phyloP scores from a whole-genome alignment of 1,284 basidiomycete genomes.

The Ceratobasidium sp. region DNA sequence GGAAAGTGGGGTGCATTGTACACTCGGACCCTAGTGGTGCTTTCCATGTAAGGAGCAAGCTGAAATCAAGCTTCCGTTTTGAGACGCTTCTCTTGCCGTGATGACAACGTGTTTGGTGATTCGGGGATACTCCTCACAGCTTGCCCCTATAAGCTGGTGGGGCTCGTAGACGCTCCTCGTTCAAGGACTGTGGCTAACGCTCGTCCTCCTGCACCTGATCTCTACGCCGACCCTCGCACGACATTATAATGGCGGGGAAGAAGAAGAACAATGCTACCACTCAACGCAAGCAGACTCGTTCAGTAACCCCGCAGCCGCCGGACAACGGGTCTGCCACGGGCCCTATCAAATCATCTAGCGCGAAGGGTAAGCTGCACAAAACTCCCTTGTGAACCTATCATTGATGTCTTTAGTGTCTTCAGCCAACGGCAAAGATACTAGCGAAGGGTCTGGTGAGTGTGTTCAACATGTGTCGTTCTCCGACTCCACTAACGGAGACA shows the following conservation, averaged over 20 bases:
- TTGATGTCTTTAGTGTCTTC: too few species aligned
- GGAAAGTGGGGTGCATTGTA: background rate
- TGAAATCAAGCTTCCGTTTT: background rate
- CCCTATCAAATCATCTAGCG: background rate
- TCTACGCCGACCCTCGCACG: constrained; percentile 33
- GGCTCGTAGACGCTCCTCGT: constrained; percentile 24
- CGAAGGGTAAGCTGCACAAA: constrained; percentile 15
- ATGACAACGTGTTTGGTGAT: constrained; percentile 5
- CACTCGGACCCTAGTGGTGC: background rate
- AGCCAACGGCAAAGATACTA: background rate
- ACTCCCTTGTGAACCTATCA: too few species aligned
- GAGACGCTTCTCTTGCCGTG: constrained; percentile 31
- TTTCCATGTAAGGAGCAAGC: constrained; percentile 16
- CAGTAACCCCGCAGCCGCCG: background rate
- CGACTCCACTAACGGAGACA: background rate
- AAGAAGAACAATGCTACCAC: constrained; percentile 55
- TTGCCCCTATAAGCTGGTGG: constrained; percentile 37
- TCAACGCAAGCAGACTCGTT: constrained; percentile 57
- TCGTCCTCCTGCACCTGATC: too few species aligned
- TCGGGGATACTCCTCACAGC: background rate
- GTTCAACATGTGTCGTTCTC: background rate
- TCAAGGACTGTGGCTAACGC: constrained; percentile 32
- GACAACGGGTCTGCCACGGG: background rate
- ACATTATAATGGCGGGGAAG: constrained; percentile 43
- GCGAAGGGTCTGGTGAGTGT: constrained; percentile 10